Evolutionary conservation across 768 basidiomycete species (phyloP).

Genomic region (Mycena metata): DNA sequence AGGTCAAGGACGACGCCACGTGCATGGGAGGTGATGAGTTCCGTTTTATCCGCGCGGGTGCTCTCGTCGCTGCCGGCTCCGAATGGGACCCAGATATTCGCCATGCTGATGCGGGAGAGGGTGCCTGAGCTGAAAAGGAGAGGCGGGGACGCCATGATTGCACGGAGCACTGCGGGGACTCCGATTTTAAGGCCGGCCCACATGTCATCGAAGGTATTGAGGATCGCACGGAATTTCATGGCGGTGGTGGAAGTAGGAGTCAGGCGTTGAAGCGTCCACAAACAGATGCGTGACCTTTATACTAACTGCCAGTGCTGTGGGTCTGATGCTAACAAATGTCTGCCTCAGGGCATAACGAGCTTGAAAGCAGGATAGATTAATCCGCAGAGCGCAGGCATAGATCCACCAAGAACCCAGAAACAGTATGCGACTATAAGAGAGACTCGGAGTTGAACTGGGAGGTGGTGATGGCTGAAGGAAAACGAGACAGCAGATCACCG

Average conservation of each 20-base stretch:
- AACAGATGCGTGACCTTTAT: conserved; percentile 4
- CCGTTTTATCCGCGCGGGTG: conserved; percentile 54
- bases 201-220: conserved; percentile 44
- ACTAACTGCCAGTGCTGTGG: background rate
- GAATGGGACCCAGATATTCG: conserved; percentile 67
- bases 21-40: conserved; percentile 67
- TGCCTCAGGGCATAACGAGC: background rate
- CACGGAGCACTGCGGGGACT: conserved; percentile 52
- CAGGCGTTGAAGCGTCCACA: conserved; percentile 12
- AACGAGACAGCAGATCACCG: too few species aligned
- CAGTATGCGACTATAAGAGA: too few species aligned
- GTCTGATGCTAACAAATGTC: conserved; percentile 15
- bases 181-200: conserved; percentile 57
- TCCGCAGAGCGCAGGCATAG: too few species aligned
- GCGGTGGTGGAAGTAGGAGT: background rate
- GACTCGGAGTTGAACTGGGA: too few species aligned
- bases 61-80: conserved; percentile 62
- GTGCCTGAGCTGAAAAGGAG: conserved; percentile 60
- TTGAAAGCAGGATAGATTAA: background rate
- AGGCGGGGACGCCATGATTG: conserved; percentile 48
- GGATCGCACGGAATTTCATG: conserved; percentile 23
- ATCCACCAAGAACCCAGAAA: too few species aligned
- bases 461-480: too few species aligned
- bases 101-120: conserved; percentile 70
- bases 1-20: conserved; percentile 75